phyloP scores from a whole-genome alignment of 208 protist species.

The Leishmania martiniquensis region DNA sequence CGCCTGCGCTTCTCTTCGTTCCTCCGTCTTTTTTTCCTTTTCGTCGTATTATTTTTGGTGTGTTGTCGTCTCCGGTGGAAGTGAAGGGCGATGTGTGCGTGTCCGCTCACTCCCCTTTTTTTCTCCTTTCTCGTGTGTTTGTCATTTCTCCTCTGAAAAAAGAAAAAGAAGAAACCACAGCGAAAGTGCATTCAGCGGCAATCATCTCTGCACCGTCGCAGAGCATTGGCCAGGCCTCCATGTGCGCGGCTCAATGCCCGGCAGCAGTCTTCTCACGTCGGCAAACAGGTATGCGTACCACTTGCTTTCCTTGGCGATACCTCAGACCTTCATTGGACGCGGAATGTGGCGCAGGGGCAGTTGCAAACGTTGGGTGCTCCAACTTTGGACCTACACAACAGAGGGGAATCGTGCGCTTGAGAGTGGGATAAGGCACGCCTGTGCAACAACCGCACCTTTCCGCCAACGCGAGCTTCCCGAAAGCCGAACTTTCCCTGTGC shows the following conservation, averaged over 20 bases:
- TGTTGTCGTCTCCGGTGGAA: no score
- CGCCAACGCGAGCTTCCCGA: not conserved
- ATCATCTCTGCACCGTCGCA: no score
- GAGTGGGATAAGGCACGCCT: not conserved
- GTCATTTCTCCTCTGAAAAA: slow-evolving; percentile 23
- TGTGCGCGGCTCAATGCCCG: not conserved
- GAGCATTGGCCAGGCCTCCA: not conserved
- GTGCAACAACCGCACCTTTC: not conserved
- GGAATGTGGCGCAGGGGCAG: not conserved
- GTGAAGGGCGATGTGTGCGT: no score
- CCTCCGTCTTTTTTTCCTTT: not conserved
- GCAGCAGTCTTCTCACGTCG: not conserved
- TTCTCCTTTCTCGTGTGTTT: slow-evolving; percentile 25
- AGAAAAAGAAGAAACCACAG: not conserved
- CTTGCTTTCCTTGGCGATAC: no score
- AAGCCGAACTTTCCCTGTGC: not conserved
- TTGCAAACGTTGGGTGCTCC: not conserved
- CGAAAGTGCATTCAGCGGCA: no score
- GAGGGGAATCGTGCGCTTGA: no score
- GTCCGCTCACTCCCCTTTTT: slow-evolving; percentile 22
- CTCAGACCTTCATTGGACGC: not conserved
- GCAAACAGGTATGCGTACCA: no score
- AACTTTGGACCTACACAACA: no score
- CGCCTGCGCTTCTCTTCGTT: not conserved
- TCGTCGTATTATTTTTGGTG: not conserved